Evolutionary conservation across 371 early-diverging fungal genomes (phyloP), one percentile per base, ranked within the genome.

Genomic region (Mucor saturninus): DNA sequence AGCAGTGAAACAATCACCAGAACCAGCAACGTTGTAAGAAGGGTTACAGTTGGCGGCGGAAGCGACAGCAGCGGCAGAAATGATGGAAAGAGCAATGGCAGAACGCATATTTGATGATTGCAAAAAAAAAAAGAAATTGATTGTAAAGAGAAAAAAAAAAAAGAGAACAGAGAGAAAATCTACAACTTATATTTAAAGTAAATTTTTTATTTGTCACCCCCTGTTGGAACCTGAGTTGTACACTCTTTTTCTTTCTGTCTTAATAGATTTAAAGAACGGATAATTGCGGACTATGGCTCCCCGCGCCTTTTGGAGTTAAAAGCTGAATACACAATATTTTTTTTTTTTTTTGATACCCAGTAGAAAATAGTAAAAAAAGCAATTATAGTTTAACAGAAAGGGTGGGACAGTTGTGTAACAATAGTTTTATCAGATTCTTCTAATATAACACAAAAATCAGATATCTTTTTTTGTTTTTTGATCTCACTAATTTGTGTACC

Each of bases 31-130:
- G 31, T 75, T 68, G 37, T 66, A 79, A 38, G 71, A 56, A 26
- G 79, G 73, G 13, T 76, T 79, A 50, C 79, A 79, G 52, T 68
- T 48, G 21, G 54, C 40, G 30, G 74, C 71, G 52, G 68, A 62
- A 30, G 61, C 67, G 43, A 63, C 56, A 43, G 61, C 51, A 40
- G 57, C 62, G 37, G 63, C 60, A 48, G 55, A 62, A 21, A 46
- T 49, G 28, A 58, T 39, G 48, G 54, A 37, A 63, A 54, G 42
- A 29, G 64, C 56, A 39, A 61, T 54, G 10, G 58, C 26, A 10
- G 64, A 42, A 57, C 52, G 58, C 68, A 71, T 67, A 43, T 56
- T 56, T 38, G 11, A 11, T 38, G 4, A 21, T 3, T 59, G 39
- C 21, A 21, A 21, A 21, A 21, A 32, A 48, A 46, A 57, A 14